Evolutionary conservation across 2,329 filamentous ascomycete species (phyloP).

Genomic region (Fonsecaea erecta): DNA sequence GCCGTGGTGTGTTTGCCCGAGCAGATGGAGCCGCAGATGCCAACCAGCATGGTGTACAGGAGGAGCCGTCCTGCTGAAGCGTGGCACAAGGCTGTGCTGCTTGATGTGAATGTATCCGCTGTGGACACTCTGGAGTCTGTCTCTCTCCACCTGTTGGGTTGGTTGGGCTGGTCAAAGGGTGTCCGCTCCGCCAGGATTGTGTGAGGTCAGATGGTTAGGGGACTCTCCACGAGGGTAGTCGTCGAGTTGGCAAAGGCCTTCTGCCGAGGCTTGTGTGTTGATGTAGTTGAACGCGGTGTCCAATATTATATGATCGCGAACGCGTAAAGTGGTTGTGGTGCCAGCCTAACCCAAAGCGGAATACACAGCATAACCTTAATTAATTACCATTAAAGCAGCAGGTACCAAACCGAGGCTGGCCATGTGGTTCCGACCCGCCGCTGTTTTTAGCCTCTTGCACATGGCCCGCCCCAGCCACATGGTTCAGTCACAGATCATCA

Average conservation of each 20-base stretch:
- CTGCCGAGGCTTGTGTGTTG: not conserved
- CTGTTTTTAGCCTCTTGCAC: not conserved
- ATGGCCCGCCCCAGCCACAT: not conserved
- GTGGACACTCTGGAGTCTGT: not conserved
- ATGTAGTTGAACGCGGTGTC: not conserved
- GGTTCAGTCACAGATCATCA: not conserved
- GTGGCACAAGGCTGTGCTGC: not conserved
- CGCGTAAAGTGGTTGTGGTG: slow-evolving; percentile 35
- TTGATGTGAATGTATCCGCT: not conserved
- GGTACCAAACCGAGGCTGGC: not conserved
- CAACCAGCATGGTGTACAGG: slow-evolving; percentile 53
- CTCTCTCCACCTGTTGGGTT: not conserved
- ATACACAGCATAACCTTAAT: too few relatives aligned
- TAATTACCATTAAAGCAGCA: not conserved
- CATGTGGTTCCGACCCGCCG: not conserved
- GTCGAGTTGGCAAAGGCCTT: not conserved
- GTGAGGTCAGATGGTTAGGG: not conserved
- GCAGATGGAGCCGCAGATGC: slow-evolving; percentile 71
- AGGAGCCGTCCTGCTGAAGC: too few relatives aligned
- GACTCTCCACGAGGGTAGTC: not conserved
- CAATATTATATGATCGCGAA: slow-evolving; percentile 1
- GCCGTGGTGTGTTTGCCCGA: slow-evolving; percentile 90
- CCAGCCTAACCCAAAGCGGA: not conserved
- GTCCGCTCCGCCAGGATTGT: not conserved
- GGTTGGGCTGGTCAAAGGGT: not conserved